These are phyloP conservation scores for Cladosporium colombiae DNA, from an alignment of 2,329 filamentous ascomycete genomes.

Conservation along the genomic window DNA sequence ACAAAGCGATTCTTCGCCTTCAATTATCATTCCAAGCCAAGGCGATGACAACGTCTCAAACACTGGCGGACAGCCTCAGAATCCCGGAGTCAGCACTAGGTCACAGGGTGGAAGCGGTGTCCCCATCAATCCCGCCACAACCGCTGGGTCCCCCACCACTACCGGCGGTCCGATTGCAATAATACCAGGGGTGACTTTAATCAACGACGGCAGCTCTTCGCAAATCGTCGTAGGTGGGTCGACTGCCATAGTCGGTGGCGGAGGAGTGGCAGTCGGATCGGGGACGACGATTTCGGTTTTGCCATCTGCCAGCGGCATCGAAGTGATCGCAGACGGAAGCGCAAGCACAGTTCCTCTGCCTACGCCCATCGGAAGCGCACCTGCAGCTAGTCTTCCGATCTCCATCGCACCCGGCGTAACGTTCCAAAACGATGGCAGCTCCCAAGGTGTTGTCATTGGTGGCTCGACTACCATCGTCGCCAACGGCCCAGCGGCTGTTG, in stretches of 20 bases:
- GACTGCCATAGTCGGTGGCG: slow-evolving; percentile 8
- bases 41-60: not conserved
- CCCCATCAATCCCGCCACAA: not conserved
- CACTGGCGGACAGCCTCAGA: not conserved
- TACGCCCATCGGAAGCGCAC: not conserved
- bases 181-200: not conserved
- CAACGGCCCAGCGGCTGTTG: not conserved
- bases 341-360: not conserved
- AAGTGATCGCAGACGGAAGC: slow-evolving; percentile 8
- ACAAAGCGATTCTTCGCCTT: not conserved
- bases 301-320: slow-evolving; percentile 1
- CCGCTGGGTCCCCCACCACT: not conserved
- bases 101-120: not conserved
- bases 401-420: not conserved
- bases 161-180: not conserved
- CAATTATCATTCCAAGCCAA: not conserved
- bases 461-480: slow-evolving; percentile 9
- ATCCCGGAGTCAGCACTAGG: not conserved
- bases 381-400: not conserved
- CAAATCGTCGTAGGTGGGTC: not conserved
- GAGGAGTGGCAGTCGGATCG: not conserved
- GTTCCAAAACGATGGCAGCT: not conserved
- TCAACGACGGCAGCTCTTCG: not conserved
- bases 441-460: not conserved
- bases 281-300: slow-evolving; percentile 18